phyloP scores from a whole-genome alignment of 192 early-diverging fungal genomes.

The Backusella morwellensis region DNA sequence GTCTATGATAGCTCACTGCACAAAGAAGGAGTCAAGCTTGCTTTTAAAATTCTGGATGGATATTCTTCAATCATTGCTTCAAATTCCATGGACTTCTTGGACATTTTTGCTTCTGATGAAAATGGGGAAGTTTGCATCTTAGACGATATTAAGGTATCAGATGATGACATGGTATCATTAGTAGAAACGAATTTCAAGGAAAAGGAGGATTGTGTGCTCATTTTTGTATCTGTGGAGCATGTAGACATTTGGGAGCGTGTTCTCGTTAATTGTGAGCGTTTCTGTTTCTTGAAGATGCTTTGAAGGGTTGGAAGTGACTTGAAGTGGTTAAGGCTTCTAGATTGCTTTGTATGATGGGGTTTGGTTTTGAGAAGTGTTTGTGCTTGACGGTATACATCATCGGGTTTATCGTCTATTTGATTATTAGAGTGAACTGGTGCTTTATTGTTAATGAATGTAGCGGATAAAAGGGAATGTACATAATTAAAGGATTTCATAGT shows the following conservation, averaged over 20 bases:
- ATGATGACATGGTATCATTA: neutral
- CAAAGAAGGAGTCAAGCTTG: neutral
- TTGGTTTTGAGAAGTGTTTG: neutral
- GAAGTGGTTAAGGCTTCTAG: neutral
- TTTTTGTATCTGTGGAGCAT: neutral
- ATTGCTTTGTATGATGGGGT: neutral
- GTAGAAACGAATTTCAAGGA: neutral
- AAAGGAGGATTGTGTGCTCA: neutral
- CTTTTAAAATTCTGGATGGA: neutral
- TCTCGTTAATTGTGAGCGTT: neutral
- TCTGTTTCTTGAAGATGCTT: neutral
- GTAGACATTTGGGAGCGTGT: neutral
- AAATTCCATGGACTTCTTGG: neutral
- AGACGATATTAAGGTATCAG: neutral
- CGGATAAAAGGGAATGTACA: neutral
- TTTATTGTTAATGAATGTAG: neutral
- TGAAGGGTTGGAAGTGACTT: neutral
- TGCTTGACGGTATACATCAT: neutral
- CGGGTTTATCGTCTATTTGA: neutral
- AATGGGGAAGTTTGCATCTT: neutral
- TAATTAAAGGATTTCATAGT: neutral
- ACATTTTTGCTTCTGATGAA: neutral
- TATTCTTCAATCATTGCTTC: neutral
- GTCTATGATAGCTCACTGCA: neutral
- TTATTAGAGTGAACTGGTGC: neutral